Conservation (phyloP, 1,139 yeast genomes). For the Saccharomyces hybrid region DNA sequence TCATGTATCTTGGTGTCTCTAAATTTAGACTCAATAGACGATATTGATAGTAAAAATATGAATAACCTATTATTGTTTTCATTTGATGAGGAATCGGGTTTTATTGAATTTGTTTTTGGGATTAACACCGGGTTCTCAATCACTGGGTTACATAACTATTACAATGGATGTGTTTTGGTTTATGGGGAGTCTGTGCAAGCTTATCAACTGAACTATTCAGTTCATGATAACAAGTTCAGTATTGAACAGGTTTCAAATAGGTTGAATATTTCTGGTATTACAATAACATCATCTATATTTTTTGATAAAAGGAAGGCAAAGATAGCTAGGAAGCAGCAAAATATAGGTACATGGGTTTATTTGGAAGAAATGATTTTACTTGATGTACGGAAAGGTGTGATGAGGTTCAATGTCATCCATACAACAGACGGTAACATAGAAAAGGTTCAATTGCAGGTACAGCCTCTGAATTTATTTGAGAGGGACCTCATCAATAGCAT, state of each 20-base stretch:
- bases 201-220: conserved; percentile 20
- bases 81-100: conserved; percentile 23
- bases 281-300: conserved; percentile 5
- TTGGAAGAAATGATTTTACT: neutral
- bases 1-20: conserved; percentile 23
- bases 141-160: conserved; percentile 15
- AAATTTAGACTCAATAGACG: conserved; percentile 23
- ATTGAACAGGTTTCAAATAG: conserved; percentile 14
- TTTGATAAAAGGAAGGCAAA: neutral
- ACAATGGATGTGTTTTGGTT: conserved; percentile 14
- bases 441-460: neutral
- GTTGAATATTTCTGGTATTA: conserved; percentile 11
- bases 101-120: conserved; percentile 15
- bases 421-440: neutral
- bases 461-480: neutral
- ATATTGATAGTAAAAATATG: conserved; percentile 9
- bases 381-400: neutral
- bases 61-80: conserved; percentile 22
- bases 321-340: conserved; percentile 3
- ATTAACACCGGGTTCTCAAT: conserved; percentile 13
- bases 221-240: conserved; percentile 22
- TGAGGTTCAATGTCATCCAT: neutral
- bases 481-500: neutral
- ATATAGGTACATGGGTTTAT: conserved; percentile 3
- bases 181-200: conserved; percentile 20